phyloP scores from a whole-genome alignment of 1,284 basidiomycete genomes.

The Schizophyllum amplum region DNA sequence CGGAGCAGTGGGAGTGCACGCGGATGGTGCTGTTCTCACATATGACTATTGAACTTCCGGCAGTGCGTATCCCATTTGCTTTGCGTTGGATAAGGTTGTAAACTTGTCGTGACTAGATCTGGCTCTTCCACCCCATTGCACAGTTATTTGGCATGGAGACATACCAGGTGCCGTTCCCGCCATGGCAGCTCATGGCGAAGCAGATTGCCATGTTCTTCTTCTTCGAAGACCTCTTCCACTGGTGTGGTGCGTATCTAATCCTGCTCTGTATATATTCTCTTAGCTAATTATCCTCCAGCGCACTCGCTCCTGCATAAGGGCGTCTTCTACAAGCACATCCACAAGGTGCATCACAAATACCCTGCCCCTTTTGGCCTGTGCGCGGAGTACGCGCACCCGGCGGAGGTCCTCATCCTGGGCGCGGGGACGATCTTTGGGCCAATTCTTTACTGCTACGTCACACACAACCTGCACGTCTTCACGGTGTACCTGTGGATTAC shows the following conservation, averaged over 20 bases:
- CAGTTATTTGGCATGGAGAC: constrained; percentile 87
- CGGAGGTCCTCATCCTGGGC: constrained; percentile 88
- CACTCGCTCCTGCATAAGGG: constrained; percentile 89
- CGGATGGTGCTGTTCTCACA: constrained; percentile 92
- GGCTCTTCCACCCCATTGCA: constrained; percentile 92
- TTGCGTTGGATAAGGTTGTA: background rate
- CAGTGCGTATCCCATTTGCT: constrained; percentile 37
- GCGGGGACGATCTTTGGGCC: constrained; percentile 85
- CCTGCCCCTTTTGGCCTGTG: constrained; percentile 95
- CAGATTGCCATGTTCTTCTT: constrained; percentile 91
- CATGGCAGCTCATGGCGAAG: constrained; percentile 57
- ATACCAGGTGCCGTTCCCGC: constrained; percentile 88
- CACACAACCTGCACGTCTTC: constrained; percentile 74
- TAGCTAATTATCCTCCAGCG: constrained; percentile 32
- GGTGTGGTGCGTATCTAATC: constrained; percentile 42
- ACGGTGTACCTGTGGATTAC: constrained; percentile 93
- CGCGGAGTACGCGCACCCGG: constrained; percentile 94
- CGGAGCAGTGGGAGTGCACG: constrained; percentile 93
- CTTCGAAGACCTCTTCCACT: constrained; percentile 93
- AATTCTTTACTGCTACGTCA: constrained; percentile 74
- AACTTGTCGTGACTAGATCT: constrained; percentile 51
- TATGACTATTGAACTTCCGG: constrained; percentile 93
- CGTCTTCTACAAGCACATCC: constrained; percentile 90
- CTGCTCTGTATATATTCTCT: constrained; percentile 14
- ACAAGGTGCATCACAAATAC: constrained; percentile 95